phyloP scores from a whole-genome alignment of 306 rosid genomes.

The Castanea crenata region DNA sequence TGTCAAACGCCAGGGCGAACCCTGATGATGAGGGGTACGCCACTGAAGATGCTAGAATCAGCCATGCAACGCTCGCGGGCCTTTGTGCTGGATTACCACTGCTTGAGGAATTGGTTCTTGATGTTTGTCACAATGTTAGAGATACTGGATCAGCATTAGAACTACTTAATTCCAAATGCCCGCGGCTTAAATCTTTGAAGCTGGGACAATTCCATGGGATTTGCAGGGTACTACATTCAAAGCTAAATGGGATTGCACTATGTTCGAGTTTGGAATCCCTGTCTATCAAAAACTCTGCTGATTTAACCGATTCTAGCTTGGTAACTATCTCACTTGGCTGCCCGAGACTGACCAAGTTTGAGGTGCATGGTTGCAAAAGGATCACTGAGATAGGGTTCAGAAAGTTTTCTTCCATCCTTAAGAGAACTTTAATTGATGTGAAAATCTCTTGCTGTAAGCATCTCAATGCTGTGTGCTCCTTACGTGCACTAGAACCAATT shows the following conservation, averaged over 20 bases:
- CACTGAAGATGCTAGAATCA: not conserved
- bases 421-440: not conserved
- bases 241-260: not conserved
- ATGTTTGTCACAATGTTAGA: slow-evolving; percentile 4
- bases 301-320: slow-evolving; percentile 1
- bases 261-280: not conserved
- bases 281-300: not conserved
- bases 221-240: not conserved
- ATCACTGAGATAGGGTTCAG: slow-evolving; percentile 1
- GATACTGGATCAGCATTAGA: not conserved
- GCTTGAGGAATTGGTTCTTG: slow-evolving; percentile 5
- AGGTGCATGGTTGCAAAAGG: not conserved
- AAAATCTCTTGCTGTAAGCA: not conserved
- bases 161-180: not conserved
- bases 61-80: not conserved
- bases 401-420: not conserved
- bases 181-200: not conserved
- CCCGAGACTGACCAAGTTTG: not conserved
- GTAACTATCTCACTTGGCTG: slow-evolving; percentile 3
- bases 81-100: slow-evolving; percentile 9
- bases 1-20: not conserved
- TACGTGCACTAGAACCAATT: not conserved
- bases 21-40: not conserved
- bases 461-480: not conserved
- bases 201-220: slow-evolving; percentile 4